Evolutionary conservation across 345 rosid genomes (phyloP), one percentile per base, ranked within the genome.

Genomic region (Eucalyptus tenuipes): DNA sequence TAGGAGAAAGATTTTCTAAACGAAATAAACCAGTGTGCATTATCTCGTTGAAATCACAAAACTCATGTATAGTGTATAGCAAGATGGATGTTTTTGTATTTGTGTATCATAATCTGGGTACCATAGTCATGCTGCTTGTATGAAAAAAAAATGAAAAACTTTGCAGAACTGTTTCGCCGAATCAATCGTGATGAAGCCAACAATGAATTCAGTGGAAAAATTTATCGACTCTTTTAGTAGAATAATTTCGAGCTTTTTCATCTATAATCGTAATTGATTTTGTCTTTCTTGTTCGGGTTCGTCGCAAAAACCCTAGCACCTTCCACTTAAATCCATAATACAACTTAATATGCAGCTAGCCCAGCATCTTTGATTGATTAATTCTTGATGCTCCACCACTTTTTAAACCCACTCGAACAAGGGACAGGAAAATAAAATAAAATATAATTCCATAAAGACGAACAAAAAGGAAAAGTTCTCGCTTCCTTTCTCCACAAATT

Each of bases 391-490:
- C 82, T 57, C 66, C 40, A 29, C 37, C 66, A 86, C 61, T 64
- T 86, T 86, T 24, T 55, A 86, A 86, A 47, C 88, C 88, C 88
- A 57, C 88, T 86, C 48, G 48, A 49, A 42, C 75, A 37, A 42
- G 48, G 75, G 44, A 55, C 22, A 17, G 45, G 45, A 45, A 37
- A 10, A 53, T n/a, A 25, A 55, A 33, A 29, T 42, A 4, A 25
- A 31, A 42, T 13, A 86, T 85, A 79, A 88, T 90, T 90, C 71
- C 87, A 86, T 85, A 88, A 93, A 89, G 90, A 87, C 50, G 79
- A 89, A 88, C 90, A 87, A 86, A 90, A 88, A 90, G 81, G 64
- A 88, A 93, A 90, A 86, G 90, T 89, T 90, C 92, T 88, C 47
- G 88, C 89, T 85, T 85, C 87, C 88, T 86, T 85, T 88, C 87